Evolutionary conservation across 257 asterid species (phyloP).

Genomic region (Prunella vulgaris): DNA sequence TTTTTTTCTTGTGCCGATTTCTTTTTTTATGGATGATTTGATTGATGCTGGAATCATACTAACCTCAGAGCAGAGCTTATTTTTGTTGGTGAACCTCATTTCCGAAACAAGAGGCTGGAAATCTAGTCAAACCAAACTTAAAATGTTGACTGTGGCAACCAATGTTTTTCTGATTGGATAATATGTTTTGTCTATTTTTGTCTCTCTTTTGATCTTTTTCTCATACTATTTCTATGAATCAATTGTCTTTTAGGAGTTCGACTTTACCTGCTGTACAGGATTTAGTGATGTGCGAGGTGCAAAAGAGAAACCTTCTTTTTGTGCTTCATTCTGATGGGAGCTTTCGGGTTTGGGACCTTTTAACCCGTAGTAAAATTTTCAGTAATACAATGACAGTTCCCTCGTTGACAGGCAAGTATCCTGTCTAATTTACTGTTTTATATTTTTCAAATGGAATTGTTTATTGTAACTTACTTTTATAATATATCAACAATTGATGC

Average conservation of each 20-base stretch:
- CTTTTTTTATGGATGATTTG: neutral
- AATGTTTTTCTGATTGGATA: neutral
- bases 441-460: neutral
- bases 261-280: slow-evolving; percentile 67
- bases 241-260: slow-evolving; percentile 50
- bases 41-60: neutral
- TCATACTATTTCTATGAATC: slow-evolving; percentile 4
- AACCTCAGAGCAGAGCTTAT: neutral
- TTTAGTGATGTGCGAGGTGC: slow-evolving; percentile 55
- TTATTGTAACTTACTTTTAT: slow-evolving; percentile 2
- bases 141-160: too few relatives aligned
- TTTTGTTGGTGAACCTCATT: neutral
- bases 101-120: too few relatives aligned
- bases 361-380: slow-evolving; percentile 49
- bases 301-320: slow-evolving; percentile 53
- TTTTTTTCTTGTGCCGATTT: neutral
- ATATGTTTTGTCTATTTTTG: neutral
- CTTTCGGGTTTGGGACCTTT: slow-evolving; percentile 81
- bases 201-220: neutral
- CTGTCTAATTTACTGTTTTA: slow-evolving; percentile 11
- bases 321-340: slow-evolving; percentile 91
- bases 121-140: too few relatives aligned
- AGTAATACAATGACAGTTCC: slow-evolving; percentile 47
- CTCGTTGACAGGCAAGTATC: slow-evolving; percentile 47
- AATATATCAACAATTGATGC: neutral